These are phyloP conservation scores for Perkinsela sp. DNA, from an alignment of 208 protist genomes.

Conservation along the genomic window DNA sequence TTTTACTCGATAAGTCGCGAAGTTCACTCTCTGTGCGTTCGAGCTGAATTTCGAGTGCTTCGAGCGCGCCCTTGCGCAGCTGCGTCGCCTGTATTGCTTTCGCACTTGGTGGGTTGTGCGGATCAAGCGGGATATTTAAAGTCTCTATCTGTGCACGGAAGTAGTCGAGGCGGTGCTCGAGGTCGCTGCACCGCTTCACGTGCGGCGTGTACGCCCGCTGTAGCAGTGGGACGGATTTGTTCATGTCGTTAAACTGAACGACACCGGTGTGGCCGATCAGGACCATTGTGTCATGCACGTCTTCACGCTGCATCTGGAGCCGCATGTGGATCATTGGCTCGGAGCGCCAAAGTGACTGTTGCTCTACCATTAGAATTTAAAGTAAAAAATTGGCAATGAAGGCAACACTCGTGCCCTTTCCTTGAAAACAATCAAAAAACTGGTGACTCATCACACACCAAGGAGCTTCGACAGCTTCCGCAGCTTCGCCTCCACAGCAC, in stretches of 20 bases:
- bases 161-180: slow-evolving; percentile 77
- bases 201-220: slow-evolving; percentile 84
- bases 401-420: too few relatives aligned
- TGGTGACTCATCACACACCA: slow-evolving; percentile 35
- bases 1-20: slow-evolving; percentile 27
- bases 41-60: slow-evolving; percentile 53
- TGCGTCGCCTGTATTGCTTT: neutral
- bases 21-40: slow-evolving; percentile 70
- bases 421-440: too few relatives aligned
- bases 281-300: slow-evolving; percentile 76
- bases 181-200: slow-evolving; percentile 83
- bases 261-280: slow-evolving; percentile 75
- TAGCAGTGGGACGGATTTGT: slow-evolving; percentile 70
- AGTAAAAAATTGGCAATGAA: too few relatives aligned
- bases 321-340: slow-evolving; percentile 86
- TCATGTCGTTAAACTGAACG: slow-evolving; percentile 85
- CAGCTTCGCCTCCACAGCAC: slow-evolving; percentile 85
- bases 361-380: neutral
- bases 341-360: slow-evolving; percentile 56
- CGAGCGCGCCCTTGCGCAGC: slow-evolving; percentile 34
- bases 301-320: slow-evolving; percentile 84
- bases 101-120: slow-evolving; percentile 7
- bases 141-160: slow-evolving; percentile 66
- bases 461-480: slow-evolving; percentile 92
- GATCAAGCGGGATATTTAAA: slow-evolving; percentile 18